These are phyloP conservation scores for Rhynchospora pubera DNA, from an alignment of 176 grass and related monocot genomes.

Conservation along the genomic window DNA sequence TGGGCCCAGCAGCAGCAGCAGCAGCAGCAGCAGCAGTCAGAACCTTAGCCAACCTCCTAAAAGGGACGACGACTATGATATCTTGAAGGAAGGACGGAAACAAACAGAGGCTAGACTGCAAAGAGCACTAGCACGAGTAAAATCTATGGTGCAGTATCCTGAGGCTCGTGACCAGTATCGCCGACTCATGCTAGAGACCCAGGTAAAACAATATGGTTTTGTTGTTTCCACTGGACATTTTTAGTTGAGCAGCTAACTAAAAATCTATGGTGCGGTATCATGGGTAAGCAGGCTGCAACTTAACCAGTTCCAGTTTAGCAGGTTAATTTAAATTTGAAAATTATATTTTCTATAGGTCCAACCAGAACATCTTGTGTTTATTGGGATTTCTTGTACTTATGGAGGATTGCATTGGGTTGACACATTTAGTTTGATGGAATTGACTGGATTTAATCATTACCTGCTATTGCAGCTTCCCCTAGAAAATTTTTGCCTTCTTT, in stretches of 20 bases:
- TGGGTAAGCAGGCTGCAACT: background rate
- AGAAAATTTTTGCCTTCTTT: background rate
- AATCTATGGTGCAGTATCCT: constrained; percentile 97
- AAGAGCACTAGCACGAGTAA: constrained; percentile 79
- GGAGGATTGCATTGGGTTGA: background rate
- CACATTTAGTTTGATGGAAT: background rate
- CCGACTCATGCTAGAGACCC: constrained; percentile 60
- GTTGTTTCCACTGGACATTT: background rate
- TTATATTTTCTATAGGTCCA: background rate
- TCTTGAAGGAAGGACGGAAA: constrained; percentile 85
- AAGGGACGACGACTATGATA: constrained; percentile 64
- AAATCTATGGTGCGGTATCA: background rate
- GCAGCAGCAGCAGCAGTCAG: constrained; percentile 50
- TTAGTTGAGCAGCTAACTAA: background rate
- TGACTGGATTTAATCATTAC: background rate
- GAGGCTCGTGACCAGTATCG: constrained; percentile 96
- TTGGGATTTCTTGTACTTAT: background rate
- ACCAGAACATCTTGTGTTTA: background rate
- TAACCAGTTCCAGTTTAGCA: background rate
- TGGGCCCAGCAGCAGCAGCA: background rate
- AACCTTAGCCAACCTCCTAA: constrained; percentile 42
- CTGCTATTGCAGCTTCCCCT: background rate
- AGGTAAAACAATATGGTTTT: constrained; percentile 24
- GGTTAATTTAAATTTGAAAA: background rate
- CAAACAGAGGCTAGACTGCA: constrained; percentile 78